Evolutionary conservation across 495 filamentous ascomycete species (phyloP), one percentile per base, ranked within the genome.

Genomic region (Lasiosphaeria hispida): DNA sequence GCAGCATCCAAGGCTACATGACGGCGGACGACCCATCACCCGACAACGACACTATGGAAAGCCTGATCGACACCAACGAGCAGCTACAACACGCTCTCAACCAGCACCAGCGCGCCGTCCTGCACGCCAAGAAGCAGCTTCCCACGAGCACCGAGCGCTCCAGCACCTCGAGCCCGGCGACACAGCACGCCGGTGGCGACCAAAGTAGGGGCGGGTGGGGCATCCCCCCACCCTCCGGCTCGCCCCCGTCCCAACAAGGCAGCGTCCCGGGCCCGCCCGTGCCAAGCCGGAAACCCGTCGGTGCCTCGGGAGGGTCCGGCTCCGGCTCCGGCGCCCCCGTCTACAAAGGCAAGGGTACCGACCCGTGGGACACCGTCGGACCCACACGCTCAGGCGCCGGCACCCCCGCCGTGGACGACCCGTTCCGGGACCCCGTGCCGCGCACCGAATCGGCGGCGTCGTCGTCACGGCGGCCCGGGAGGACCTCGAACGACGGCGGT

Each of bases 21-120:
- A 75, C 86, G 37, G 80, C 85, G 44, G 85, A 87, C 14, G 81
- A 87, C 62, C 93, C 93, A 0, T 63, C 83, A 1, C 92, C 92
- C 3, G 94, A 99, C 66, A 91, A 93, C 67, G 88, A 96, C 64
- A 97, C 94, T 1, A 84, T 99, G 71, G 83, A 91, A 58, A 92
- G 86, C 15, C 74, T 99, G 45, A 96, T 99, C 68, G 92, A 97
- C 72, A 93, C 91, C 38, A 96, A 95, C 67, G 95, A 97, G 64
- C 86, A 91, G 66, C 77, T 98, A 15, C 85, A 86, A 19, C 81
- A 87, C 14, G 85, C 92, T 0, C 73, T 91, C 7, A 91, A 83
- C 53, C 85, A 89, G 52, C 88, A 97, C 72, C 89, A 92, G 65
- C 85, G 88, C 19, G 87, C 90, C 13, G 75, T 96, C 57, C 80